Base-by-base conservation (phyloP, 345 rosid genomes). In the Eucalyptus albens region DNA sequence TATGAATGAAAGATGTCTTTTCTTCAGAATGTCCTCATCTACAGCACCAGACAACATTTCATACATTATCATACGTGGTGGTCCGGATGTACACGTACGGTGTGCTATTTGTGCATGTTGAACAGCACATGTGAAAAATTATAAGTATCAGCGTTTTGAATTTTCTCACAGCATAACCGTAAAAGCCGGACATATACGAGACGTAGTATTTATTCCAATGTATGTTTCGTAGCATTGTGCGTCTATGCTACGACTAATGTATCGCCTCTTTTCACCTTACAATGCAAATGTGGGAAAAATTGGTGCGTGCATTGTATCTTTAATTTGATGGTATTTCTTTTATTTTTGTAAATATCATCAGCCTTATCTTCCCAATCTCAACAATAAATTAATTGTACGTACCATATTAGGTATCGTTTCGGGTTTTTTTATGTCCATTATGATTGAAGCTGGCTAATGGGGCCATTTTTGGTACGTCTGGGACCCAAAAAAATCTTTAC, bases 261-360 rank as follows among this genome's bases (percentile, higher is more conserved):
- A 65, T 65, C 16, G 77, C 77, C 77, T n/a, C 21, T 7, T 65
- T 15, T 65, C 77, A 56, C 21, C 77, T 65, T 0, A 7, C 77
- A 65, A 65, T 29, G 9, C 37, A n/a, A 65, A n/a, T 29, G 16
- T 65, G 0, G 37, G 37, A 16, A n/a, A 65, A 65, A 65, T 65
- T 0, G 21, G 10, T 8, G 19, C 77, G 9, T 65, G 0, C 77
- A 0, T n/a, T 65, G 9, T n/a, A 37, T 72, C 82, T 72, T 72
- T 22, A 37, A 72, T 72, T 72, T 6, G 27, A 72, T 37, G 45
- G 45, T 72, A 19, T 72, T 11, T 21, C 45, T 37, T 72, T 19
- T 19, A 37, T 11, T 37, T 72, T 37, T 37, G 13, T 16, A 37
- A 0, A 21, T 19, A 6, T 1, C 45, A 12, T 11, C 26, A 37